Base-by-base conservation (phyloP, 306 rosid species). In the Senna siamea region DNA sequence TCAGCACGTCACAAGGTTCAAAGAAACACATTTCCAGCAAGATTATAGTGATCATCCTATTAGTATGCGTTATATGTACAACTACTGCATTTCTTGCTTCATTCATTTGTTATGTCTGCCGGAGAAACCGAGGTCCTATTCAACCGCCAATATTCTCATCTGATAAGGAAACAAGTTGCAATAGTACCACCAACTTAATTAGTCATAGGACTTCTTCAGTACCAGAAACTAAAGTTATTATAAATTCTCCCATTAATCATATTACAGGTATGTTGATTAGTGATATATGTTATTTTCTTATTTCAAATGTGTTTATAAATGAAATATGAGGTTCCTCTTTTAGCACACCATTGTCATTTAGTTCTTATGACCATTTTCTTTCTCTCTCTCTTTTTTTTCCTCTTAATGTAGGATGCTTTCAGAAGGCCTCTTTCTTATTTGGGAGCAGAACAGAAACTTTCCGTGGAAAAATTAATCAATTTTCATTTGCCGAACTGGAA, bases 401-500 rank as follows among this genome's bases (percentile, higher is more conserved):
- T 54, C 52, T 9, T 71, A 34, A 18, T 72, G 78, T 72, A 95
- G 99, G 96, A 57, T 95, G 98, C 81, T 95, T 92, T 85, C 81
- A 37, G 54, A 89, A 73, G 67, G 74, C 89, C 70, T 87, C 96
- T 63, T 92, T 84, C 84, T 58, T 90, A 66, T 81, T 77, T 79
- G 84, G 88, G 81, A 84, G 72, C 80, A 82, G 80, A 73, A 75
- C 70, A 30, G 89, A 78, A 79, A 79, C 88, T 43, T 78, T 77
- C 46, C 83, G 72, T 73, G 96, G 96, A 77, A 87, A 78, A 50
- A 83, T 92, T 70, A 72, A 82, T 79, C 96, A 83, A 52, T 92
- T 95, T 88, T 80, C 93, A 6, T 92, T 87, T 61, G 52, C 88
- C 44, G 96, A 95, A 80, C 85, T 94, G 88, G 96, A 95, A 80